Base-by-base conservation (phyloP, 345 rosid species). In the Populus simonii region DNA sequence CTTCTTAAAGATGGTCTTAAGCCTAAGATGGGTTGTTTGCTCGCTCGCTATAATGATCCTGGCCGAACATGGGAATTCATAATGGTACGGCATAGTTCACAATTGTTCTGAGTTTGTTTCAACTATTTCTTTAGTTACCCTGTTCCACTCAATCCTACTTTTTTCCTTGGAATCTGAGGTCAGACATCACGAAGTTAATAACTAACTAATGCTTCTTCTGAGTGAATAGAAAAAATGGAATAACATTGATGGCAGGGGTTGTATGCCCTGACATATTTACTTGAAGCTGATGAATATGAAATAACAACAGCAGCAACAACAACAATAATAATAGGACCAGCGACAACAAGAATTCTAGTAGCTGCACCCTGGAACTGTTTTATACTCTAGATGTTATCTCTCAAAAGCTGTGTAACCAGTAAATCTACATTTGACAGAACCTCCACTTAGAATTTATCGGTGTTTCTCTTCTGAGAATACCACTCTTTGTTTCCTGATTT, bases 1-100 rank as follows among this genome's bases (percentile, higher is more conserved):
- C 82, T 93, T 43, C 71, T 88, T 35, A 83, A 72, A 71, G 93
- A 92, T 82, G 93, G 93, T 74, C 92, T 91, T 75, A 89, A 73
- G 83, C 89, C 94, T 41, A 86, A 76, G 79, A 81, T 4, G 25
- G 96, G 97, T 74, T 90, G 96, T 79, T 79, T 91, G 86, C 90
- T 92, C 63, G 97, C 99, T 55, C 92, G 96, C 70, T 93, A 95
- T 86, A 93, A 95, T 79, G 99, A 93, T 86, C 97, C 94, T 2
- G 93, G 96, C 79, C 78, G 89, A 80, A 95, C 96, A 57, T 78
- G 91, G 96, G 87, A 57, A 86, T 89, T 90, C 78, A 87, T 80
- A 67, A 83, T 92, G 97, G 97, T 95, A 90, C 67, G 80, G 20
- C 55, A 43, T 75, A 16, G 3, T 55, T 67, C 36, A n/a, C 38